phyloP scores from a whole-genome alignment of 768 basidiomycete genomes.

The Tulasnella sp. region DNA sequence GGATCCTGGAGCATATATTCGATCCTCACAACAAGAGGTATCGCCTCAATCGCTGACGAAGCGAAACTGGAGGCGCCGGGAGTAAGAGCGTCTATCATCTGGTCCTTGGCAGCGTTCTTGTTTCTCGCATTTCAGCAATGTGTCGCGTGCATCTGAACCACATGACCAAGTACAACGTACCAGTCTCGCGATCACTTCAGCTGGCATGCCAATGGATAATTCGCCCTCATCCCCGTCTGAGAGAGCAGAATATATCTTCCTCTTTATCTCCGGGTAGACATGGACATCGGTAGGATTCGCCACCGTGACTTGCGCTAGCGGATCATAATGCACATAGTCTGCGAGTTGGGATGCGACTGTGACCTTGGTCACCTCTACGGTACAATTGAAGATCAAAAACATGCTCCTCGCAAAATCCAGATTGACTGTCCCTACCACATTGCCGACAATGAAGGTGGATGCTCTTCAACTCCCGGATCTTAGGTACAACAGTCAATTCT shows the following conservation, averaged over 20 bases:
- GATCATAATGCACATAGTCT: slow-evolving; percentile 71
- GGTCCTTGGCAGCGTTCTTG: not conserved
- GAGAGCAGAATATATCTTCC: slow-evolving; percentile 80
- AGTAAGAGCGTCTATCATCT: slow-evolving; percentile 57
- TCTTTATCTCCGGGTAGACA: slow-evolving; percentile 84
- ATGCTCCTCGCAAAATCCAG: too few relatives aligned
- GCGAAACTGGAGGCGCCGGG: slow-evolving; percentile 45
- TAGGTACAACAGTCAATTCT: slow-evolving; percentile 81
- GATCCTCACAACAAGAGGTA: slow-evolving; percentile 49
- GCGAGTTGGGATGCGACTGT: slow-evolving; percentile 61
- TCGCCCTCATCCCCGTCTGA: slow-evolving; percentile 93
- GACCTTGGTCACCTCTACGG: slow-evolving; percentile 58
- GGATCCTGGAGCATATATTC: slow-evolving; percentile 76
- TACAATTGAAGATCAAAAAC: too few relatives aligned
- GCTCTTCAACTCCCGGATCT: slow-evolving; percentile 64
- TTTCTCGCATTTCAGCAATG: not conserved
- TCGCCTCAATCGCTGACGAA: slow-evolving; percentile 25
- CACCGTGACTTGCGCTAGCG: slow-evolving; percentile 53
- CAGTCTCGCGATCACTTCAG: slow-evolving; percentile 55
- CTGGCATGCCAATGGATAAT: slow-evolving; percentile 77
- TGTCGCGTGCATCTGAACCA: not conserved
- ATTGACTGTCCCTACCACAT: slow-evolving; percentile 50
- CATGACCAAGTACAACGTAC: slow-evolving; percentile 34
- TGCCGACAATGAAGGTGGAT: slow-evolving; percentile 84
- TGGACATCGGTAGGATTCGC: slow-evolving; percentile 69